Base-by-base conservation (phyloP, 1,139 yeast genomes). In the Candida sanyaensis region DNA sequence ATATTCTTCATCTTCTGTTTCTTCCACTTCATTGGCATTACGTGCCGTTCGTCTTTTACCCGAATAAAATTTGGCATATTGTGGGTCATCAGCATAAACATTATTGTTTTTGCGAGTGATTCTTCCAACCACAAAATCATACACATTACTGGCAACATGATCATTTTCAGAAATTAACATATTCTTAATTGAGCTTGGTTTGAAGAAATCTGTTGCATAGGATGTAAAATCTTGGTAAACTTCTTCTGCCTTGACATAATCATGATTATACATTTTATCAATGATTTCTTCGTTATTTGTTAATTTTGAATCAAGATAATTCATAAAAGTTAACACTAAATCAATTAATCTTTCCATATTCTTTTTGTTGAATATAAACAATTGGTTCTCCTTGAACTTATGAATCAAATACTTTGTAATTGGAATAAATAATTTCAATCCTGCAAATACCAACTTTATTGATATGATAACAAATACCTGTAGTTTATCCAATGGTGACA, bases 321-420 rank as follows among this genome's bases (percentile, higher is more conserved):
- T 59, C 68, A 71, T 61, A 26, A 60, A 34, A 43, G 57, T 61
- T 26, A 73, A 57, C 10, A 64, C 50, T 7, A 57, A 52, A 42
- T 65, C 64, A 42, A 73, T 59, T 12, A 71, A 51, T 38, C 59
- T 60, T 46, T 67, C 62, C 46, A 71, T 60, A 52, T 75, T 75
- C 41, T 63, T 60, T 48, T 60, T 64, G 56, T 75, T 75, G 52
- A 75, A 53, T 31, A 75, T 51, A 44, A 62, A 60, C 27, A 75
- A 46, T 50, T 72, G 69, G 57, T 75, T 69, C 39, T 64, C 58
- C 33, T 57, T 54, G 52, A 69, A 74, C 53, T 73, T 73, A 23
- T 58, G 53, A 54, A 71, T 68, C 10, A 73, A 17, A 39, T 61
- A 62, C 44, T 59, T 58, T 44, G 65, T 56, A 8, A 73, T 45